These are phyloP conservation scores for Bjerkandera adusta DNA, from an alignment of 1,284 basidiomycete species.

Conservation along the genomic window DNA sequence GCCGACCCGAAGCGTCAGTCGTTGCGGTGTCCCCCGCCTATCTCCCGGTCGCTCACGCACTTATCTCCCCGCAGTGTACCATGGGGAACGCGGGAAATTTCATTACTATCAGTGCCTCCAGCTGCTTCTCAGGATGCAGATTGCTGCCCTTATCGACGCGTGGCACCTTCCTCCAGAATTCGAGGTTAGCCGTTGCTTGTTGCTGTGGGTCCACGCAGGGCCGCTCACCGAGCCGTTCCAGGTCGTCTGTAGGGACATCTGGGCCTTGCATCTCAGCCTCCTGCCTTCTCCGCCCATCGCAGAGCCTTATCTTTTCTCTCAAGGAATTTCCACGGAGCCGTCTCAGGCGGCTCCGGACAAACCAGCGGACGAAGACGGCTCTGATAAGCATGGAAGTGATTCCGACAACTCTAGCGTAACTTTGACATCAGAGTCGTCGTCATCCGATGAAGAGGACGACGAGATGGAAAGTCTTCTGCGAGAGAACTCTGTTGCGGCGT, in stretches of 20 bases:
- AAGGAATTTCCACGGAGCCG: background rate
- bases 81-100: constrained; percentile 72
- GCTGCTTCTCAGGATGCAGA: constrained; percentile 73
- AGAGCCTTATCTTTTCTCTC: constrained; percentile 48
- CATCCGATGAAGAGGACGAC: constrained; percentile 22
- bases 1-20: constrained; percentile 57
- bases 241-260: constrained; percentile 79
- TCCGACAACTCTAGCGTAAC: constrained; percentile 5
- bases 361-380: constrained; percentile 6
- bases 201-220: background rate
- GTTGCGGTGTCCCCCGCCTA: background rate
- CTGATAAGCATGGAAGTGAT: constrained; percentile 20
- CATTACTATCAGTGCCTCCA: constrained; percentile 84
- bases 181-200: constrained; percentile 52
- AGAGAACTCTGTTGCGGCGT: constrained; percentile 18
- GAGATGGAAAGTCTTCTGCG: constrained; percentile 13
- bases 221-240: constrained; percentile 28
- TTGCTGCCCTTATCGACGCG: constrained; percentile 53
- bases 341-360: background rate
- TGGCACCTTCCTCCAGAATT: constrained; percentile 80
- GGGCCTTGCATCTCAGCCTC: constrained; percentile 73
- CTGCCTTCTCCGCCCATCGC: constrained; percentile 58
- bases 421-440: constrained; percentile 9
- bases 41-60: constrained; percentile 1
- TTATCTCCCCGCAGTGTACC: constrained; percentile 61